phyloP scores from a whole-genome alignment of 768 basidiomycete species.

The Leccinum subgranulosum region DNA sequence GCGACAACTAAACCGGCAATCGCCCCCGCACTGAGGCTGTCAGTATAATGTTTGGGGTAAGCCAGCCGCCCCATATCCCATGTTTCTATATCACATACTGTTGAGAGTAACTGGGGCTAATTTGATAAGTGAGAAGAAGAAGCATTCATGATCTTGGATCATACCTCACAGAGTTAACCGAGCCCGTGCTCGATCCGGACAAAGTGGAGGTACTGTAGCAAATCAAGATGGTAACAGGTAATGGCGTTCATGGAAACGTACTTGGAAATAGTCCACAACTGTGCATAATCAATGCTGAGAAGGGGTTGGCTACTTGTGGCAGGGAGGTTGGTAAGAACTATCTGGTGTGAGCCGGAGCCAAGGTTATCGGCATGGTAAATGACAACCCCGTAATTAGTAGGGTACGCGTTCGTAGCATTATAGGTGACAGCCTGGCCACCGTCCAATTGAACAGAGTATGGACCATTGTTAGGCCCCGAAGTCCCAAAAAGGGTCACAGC shows the following conservation, averaged over 20 bases:
- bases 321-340: slow-evolving; percentile 35
- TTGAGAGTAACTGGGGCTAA: background rate
- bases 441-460: slow-evolving; percentile 38
- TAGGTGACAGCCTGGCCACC: slow-evolving; percentile 21
- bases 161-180: slow-evolving; percentile 1
- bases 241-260: background rate
- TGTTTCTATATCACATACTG: slow-evolving; percentile 9
- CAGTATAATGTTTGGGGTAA: slow-evolving; percentile 3
- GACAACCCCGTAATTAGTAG: slow-evolving; percentile 28
- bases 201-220: background rate
- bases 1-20: slow-evolving; percentile 23
- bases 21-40: slow-evolving; percentile 19
- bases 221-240: background rate
- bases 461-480: slow-evolving; percentile 34
- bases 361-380: slow-evolving; percentile 36
- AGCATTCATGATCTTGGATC: background rate
- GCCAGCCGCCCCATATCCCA: background rate
- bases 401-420: slow-evolving; percentile 17
- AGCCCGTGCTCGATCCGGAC: background rate
- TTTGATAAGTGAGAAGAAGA: background rate
- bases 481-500: slow-evolving; percentile 45
- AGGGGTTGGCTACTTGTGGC: slow-evolving; percentile 10
- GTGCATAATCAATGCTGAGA: slow-evolving; percentile 35
- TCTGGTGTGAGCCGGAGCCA: slow-evolving; percentile 36
- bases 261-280: slow-evolving; percentile 19